Base-by-base conservation (phyloP, 192 early-diverging fungal genomes). In the Geosiphon pyriformis region DNA sequence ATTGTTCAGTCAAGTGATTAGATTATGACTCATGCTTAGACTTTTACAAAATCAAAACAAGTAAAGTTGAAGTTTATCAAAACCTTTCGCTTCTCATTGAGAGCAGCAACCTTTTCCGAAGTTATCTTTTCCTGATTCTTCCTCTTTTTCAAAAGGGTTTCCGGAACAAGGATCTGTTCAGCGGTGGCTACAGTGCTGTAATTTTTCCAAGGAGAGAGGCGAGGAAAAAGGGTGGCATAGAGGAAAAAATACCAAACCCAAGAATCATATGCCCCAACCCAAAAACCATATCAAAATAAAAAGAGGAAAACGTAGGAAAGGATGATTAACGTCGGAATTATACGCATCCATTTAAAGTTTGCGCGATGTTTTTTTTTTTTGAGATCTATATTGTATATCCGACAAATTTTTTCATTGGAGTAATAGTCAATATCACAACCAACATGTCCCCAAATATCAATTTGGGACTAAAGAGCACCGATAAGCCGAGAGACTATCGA, bases 91-190 rank as follows among this genome's bases (percentile, higher is more conserved):
- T 73, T 70, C 67, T 81, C 81, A 47, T 67, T 74, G 69, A 79
- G 76, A 53, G 72, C 78, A 60, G 79, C 80, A 26, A 78, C 82
- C 67, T 75, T 77, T 59, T 83, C 81, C 67, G 80, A 85, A 67
- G 83, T 82, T 31, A 82, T 74, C 85, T 93, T 90, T 59, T 87
- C 85, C 69, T 84, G 80, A 72, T 77, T 71, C 80, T 88, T 87
- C 72, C 87, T 85, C 85, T 90, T 90, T 88, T 91, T 91, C 78
- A 93, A 83, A 77, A 90, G 79, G 69, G 90, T 90, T 80, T 93
- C 91, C 79, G 91, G 91, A 69, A 88, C 86, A 76, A 88, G 84
- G 65, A 89, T 83, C 74, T 90, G 83, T 72, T 80, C 80, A 80
- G 80, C 80, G 71, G 80, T 79, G 72, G 83, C 76, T 50, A 81